Evolutionary conservation across 2,329 filamentous ascomycete genomes (phyloP).

Genomic region (Exophiala phaeomuriformis): DNA sequence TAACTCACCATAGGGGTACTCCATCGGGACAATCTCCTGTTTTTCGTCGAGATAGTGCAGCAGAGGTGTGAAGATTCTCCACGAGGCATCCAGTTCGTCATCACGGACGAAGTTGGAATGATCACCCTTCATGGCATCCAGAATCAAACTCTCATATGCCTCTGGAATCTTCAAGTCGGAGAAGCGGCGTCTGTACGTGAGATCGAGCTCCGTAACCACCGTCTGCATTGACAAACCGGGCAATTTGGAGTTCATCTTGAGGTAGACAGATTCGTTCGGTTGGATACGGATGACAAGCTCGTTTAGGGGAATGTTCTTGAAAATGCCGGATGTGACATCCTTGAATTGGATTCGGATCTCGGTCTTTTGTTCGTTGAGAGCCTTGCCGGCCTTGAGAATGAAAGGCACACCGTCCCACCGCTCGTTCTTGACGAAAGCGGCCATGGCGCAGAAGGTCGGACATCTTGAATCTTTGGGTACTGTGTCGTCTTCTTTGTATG

Average conservation of each 20-base stretch:
- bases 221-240: conserved; percentile 99
- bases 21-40: conserved; percentile 99
- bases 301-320: conserved; percentile 99
- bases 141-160: conserved; percentile 94
- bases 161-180: conserved; percentile 99
- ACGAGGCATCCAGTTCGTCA: conserved; percentile 92
- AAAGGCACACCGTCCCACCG: conserved; percentile 98
- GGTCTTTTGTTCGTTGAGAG: conserved; percentile 98
- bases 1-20: conserved; percentile 84
- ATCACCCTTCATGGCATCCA: conserved; percentile 96
- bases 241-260: conserved; percentile 99
- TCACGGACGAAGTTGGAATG: conserved; percentile 99
- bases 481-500: conserved; percentile 98
- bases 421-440: conserved; percentile 99
- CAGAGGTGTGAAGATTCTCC: conserved; percentile 96
- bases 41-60: conserved; percentile 98
- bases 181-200: conserved; percentile 96
- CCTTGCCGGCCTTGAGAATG: conserved; percentile 98
- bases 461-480: conserved; percentile 95
- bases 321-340: conserved; percentile 97
- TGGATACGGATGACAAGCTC: conserved; percentile 99
- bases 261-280: conserved; percentile 98
- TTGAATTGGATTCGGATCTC: conserved; percentile 99
- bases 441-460: conserved; percentile 95
- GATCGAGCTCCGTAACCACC: conserved; percentile 93